Evolutionary conservation across 2,329 filamentous ascomycete species (phyloP), one percentile per base, ranked within the genome.

Genomic region (Orbilia javanica): DNA sequence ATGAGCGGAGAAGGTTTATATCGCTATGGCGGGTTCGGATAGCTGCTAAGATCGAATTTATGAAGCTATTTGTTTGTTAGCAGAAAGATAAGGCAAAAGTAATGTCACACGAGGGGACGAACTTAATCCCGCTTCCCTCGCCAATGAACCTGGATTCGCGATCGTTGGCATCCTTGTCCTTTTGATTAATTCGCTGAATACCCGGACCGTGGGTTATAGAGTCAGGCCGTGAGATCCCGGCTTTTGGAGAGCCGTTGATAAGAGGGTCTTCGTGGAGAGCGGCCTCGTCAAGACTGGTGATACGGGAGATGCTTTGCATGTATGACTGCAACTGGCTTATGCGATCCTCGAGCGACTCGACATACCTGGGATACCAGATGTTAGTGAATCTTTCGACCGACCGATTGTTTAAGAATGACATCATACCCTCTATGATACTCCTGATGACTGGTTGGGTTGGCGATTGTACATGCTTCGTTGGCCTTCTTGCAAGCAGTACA

Each of bases 401-500:
- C 27, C 11, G 11, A 27, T 25, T 31, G 4, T n/a, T 11, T 55
- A 4, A 6, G 13, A 25, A 39, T 60, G 34, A 27, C 22, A 25
- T n/a, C 52, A 52, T 69, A 79, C 75, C 75, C 75, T 63, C 75
- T 53, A 57, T 79, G 75, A 22, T 79, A 79, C 39, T 79, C 75
- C 27, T 79, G 75, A 52, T 79, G 75, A 29, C 70, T 79, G 13
- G 75, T 79, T 15, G 75, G 75, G 63, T 79, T 79, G 36, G 75
- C 68, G 42, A 79, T 79, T 36, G 75, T 79, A 48, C 75, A 79
- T 2, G 68, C 75, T 42, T 79, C 75, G 69, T 74, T 74, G 68
- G 75, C 75, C 64, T 74, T 79, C 29, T 79, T 79, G 55, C 75
- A 79, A 34, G 75, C 75, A 15, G 75, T 79, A 55, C 75, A 79